These are phyloP conservation scores for Geotrichum bryndzae DNA, from an alignment of 1,139 yeast species.

Conservation along the genomic window DNA sequence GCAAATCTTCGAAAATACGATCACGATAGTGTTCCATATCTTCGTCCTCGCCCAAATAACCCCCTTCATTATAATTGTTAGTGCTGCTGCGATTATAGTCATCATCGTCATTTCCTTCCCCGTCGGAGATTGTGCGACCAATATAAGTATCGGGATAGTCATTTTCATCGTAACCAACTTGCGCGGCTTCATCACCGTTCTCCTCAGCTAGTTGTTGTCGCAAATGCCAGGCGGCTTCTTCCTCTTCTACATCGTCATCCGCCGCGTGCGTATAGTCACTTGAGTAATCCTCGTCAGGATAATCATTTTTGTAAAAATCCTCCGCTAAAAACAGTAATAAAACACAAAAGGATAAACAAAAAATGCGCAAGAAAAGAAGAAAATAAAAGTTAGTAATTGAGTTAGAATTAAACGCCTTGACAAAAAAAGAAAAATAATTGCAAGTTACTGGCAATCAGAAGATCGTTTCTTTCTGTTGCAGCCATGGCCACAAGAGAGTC, in stretches of 20 bases:
- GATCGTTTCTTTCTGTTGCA: background rate
- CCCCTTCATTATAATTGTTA: background rate
- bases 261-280: background rate
- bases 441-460: background rate
- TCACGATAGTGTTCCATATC: constrained; percentile 29
- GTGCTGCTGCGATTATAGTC: background rate
- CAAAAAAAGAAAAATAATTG: too few species aligned
- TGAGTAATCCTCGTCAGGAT: constrained; percentile 54
- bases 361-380: background rate
- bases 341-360: background rate
- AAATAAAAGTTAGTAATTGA: too few species aligned
- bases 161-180: constrained; percentile 4
- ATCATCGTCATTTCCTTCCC: constrained; percentile 2
- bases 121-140: background rate
- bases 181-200: constrained; percentile 13
- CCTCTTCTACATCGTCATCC: constrained; percentile 14
- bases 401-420: background rate
- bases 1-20: constrained; percentile 26
- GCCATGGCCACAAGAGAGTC: background rate
- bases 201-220: constrained; percentile 19
- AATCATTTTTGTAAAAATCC: constrained; percentile 84
- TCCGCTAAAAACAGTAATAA: constrained; percentile 43
- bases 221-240: constrained; percentile 21
- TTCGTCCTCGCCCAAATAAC: constrained; percentile 22
- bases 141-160: constrained; percentile 2